These are phyloP conservation scores for Picochlorum sp. DNA, from an alignment of 139 green algal genomes.

Conservation along the genomic window DNA sequence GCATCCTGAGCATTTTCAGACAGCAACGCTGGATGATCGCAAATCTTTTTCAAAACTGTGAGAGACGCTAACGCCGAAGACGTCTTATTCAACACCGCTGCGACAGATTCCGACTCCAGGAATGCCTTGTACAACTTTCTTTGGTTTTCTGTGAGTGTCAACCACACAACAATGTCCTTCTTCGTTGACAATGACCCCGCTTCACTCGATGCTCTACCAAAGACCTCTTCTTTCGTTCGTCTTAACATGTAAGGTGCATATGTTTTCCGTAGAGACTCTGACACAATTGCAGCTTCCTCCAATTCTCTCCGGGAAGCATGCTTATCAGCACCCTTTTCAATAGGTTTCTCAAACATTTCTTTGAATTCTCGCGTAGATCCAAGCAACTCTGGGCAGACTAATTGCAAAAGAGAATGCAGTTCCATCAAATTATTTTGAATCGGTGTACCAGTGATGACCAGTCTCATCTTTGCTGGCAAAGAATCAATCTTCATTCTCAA, in stretches of 20 bases:
- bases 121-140: constrained; percentile 63
- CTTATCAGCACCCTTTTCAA: constrained; percentile 47
- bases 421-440: constrained; percentile 88
- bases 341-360: constrained; percentile 37
- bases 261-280: constrained; percentile 45
- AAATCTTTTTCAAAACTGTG: constrained; percentile 78
- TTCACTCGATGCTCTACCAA: constrained; percentile 13
- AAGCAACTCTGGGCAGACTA: constrained; percentile 60
- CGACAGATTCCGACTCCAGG: constrained; percentile 59
- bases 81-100: constrained; percentile 69
- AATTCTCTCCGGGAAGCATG: constrained; percentile 43
- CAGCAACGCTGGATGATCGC: constrained; percentile 85
- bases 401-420: constrained; percentile 83
- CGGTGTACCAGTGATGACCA: constrained; percentile 85
- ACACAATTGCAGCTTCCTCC: constrained; percentile 42
- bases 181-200: constrained; percentile 20
- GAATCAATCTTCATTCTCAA: constrained; percentile 43
- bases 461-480: constrained; percentile 33
- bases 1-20: constrained; percentile 40
- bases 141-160: constrained; percentile 65
- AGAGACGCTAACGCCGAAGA: constrained; percentile 62
- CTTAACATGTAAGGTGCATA: constrained; percentile 76
- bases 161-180: constrained; percentile 94
- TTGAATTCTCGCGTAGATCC: constrained; percentile 51
- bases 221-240: constrained; percentile 79